Evolutionary conservation across 768 basidiomycete genomes (phyloP).

Genomic region (Phallus indusiatus): DNA sequence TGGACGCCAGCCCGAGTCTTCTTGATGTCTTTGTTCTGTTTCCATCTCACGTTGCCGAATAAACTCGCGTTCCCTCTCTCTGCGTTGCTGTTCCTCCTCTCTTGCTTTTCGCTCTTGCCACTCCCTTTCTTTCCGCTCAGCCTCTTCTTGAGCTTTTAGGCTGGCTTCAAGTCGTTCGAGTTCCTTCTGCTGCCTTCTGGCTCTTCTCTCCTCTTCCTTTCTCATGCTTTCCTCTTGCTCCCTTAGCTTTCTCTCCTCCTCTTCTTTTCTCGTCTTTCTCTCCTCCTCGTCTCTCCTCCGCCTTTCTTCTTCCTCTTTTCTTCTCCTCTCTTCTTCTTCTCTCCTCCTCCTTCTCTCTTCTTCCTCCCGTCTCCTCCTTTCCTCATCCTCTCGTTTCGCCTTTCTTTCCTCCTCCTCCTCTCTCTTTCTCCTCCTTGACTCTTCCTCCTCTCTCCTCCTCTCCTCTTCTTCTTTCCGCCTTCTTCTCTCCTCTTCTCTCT

Average conservation of each 20-base stretch:
- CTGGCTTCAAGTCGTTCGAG: constrained; percentile 15
- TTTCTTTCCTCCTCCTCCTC: not conserved
- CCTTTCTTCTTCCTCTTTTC: not conserved
- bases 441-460: constrained; percentile 14
- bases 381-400: constrained; percentile 3
- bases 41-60: not conserved
- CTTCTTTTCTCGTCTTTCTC: constrained; percentile 19
- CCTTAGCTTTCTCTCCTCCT: constrained; percentile 4
- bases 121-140: too few species aligned
- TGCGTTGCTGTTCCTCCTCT: not conserved
- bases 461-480: constrained; percentile 13
- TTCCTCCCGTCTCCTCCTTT: constrained; percentile 14
- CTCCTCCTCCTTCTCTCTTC: constrained; percentile 13
- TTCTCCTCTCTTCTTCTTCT: not conserved
- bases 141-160: not conserved
- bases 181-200: constrained; percentile 8
- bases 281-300: constrained; percentile 15
- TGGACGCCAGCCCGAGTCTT: not conserved
- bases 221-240: not conserved
- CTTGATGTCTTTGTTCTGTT: not conserved
- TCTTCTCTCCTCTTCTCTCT: constrained; percentile 9
- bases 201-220: not conserved
- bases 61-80: constrained; percentile 5
- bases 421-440: constrained; percentile 11
- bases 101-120: not conserved